Evolutionary conservation across 345 rosid genomes (phyloP), one percentile per base, ranked within the genome.

Genomic region (Mallotus nudiflorus): DNA sequence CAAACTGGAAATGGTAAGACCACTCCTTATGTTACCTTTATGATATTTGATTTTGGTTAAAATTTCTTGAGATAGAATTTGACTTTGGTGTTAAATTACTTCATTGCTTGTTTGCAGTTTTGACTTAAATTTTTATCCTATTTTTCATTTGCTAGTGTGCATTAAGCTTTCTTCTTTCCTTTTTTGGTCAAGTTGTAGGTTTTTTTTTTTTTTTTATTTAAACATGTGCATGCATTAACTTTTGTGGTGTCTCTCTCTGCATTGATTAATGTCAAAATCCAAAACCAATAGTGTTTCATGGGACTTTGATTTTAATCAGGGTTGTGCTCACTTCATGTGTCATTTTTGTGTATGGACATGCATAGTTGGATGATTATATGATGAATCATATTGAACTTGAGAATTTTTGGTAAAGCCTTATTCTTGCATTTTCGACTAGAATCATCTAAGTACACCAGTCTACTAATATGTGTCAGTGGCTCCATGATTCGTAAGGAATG

Each of bases 1-100:
- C 88, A 78, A 80, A 87, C 93, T 53, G 97, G 96, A 72, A 89
- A 88, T 68, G 96, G 99, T 92, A 86, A 65, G 74, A 24, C 11
- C n/a, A n/a, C n/a, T n/a, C n/a, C n/a, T n/a, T n/a, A n/a, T n/a
- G n/a, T 65, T 67, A 20, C 4, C 11, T 63, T 63, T 28, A 45
- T 39, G 5, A 40, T 16, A 20, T 33, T 51, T 39, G 24, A 27
- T 52, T 2, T 14, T 31, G n/a, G n/a, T n/a, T n/a, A n/a, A n/a
- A n/a, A n/a, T n/a, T 22, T 16, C 58, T 58, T 33, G 56, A 51
- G 53, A 33, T 62, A 52, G 62, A 24, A 46, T 48, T 31, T 44
- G 44, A 24, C n/a, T 58, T 49, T 39, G 20, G 19, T 49, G 60
- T 56, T 10, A n/a, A n/a, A n/a, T n/a, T n/a, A n/a, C n/a, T n/a